Percentiles rank a stretch among this genome's conserved stretches.
These are phyloP conservation scores for Backusella parvicylindrica DNA, from an alignment of 192 early-diverging fungal genomes.

Conservation along the genomic window DNA sequence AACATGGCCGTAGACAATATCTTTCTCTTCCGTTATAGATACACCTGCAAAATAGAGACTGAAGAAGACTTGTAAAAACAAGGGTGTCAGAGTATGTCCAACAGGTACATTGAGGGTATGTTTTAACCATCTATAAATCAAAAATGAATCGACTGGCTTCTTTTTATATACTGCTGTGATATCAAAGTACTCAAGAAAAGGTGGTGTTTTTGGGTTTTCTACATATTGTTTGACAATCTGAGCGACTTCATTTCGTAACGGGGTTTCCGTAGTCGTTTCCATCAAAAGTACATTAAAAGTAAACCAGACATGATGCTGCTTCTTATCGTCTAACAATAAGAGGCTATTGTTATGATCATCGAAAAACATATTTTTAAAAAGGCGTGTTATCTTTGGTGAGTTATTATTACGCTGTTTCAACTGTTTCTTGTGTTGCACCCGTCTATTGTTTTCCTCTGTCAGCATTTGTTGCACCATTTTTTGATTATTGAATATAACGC, in stretches of 20 bases:
- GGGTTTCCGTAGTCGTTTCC: slow-evolving; percentile 37
- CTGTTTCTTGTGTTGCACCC: neutral
- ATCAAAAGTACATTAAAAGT: slow-evolving; percentile 40
- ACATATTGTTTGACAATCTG: neutral
- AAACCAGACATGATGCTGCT: slow-evolving; percentile 37
- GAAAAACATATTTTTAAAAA: slow-evolving; percentile 35
- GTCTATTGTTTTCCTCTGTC: neutral
- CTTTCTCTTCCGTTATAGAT: neutral
- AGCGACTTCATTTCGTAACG: slow-evolving; percentile 25
- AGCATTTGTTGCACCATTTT: slow-evolving; percentile 11
- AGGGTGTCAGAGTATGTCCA: slow-evolving; percentile 36
- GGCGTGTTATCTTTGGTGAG: slow-evolving; percentile 7
- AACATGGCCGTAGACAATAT: slow-evolving; percentile 33
- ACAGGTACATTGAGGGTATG: slow-evolving; percentile 37
- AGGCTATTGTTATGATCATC: slow-evolving; percentile 40
- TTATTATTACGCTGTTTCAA: neutral
- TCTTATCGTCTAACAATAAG: slow-evolving; percentile 42
- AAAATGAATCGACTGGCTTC: slow-evolving; percentile 41
- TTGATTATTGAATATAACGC: neutral
- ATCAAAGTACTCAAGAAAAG: slow-evolving; percentile 15
- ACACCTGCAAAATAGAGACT: slow-evolving; percentile 42
- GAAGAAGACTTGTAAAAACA: slow-evolving; percentile 49
- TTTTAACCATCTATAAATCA: slow-evolving; percentile 44
- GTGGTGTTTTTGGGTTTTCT: neutral
- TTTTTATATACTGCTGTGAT: slow-evolving; percentile 22